Evolutionary conservation across 306 rosid genomes (phyloP).

Genomic region (Trichosanthes truncata): DNA sequence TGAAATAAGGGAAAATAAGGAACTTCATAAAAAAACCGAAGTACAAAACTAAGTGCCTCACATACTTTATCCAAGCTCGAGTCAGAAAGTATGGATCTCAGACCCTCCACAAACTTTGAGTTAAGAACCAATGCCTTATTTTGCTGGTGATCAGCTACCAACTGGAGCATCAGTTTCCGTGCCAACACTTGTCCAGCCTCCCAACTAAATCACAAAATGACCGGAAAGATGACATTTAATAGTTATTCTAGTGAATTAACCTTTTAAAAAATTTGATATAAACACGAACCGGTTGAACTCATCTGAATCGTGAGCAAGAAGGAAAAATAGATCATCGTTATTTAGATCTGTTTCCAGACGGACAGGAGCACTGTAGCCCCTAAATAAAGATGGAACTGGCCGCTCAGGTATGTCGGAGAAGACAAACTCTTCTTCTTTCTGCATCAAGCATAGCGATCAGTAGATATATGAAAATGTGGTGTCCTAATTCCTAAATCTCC

Average conservation of each 20-base stretch:
- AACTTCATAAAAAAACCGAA: conserved; percentile 1
- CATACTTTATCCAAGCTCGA: conserved; percentile 82
- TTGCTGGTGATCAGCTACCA: conserved; percentile 77
- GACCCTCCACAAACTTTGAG: conserved; percentile 62
- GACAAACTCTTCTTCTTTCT: conserved; percentile 91
- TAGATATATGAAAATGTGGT: neutral
- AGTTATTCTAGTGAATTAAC: neutral
- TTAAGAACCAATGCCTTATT: conserved; percentile 69
- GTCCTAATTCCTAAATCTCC: neutral
- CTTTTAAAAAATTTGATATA: neutral
- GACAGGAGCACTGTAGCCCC: conserved; percentile 92
- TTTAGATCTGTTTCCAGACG: conserved; percentile 85
- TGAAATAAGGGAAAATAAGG: neutral
- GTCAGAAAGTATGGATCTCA: conserved; percentile 53
- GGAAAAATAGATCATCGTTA: conserved; percentile 69
- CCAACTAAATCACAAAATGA: conserved; percentile 47
- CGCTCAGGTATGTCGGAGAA: conserved; percentile 63
- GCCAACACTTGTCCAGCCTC: conserved; percentile 95
- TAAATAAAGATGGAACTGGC: conserved; percentile 84
- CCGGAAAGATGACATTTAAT: neutral
- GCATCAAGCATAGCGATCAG: conserved; percentile 4
- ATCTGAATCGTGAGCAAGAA: conserved; percentile 88
- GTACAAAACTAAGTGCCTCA: neutral
- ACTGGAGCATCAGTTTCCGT: conserved; percentile 74
- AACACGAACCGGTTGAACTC: conserved; percentile 85